Evolutionary conservation across 2,329 filamentous ascomycete species (phyloP).

Genomic region (Fusarium circinatum): DNA sequence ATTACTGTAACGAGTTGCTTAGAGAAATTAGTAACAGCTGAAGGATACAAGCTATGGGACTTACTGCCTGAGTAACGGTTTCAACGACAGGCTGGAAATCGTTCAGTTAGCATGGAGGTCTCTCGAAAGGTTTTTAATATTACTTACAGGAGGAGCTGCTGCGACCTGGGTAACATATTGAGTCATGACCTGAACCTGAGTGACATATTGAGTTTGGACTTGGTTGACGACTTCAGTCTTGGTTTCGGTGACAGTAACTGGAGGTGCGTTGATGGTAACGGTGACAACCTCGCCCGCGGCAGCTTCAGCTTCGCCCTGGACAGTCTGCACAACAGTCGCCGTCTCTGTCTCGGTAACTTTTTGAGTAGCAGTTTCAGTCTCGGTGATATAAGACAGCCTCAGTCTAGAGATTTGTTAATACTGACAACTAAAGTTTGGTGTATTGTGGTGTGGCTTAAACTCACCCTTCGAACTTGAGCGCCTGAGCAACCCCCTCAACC

Average conservation of each 20-base stretch:
- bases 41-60: not conserved
- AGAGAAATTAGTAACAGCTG: not conserved
- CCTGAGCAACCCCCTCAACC: slow-evolving; percentile 7
- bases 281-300: slow-evolving; percentile 31
- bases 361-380: slow-evolving; percentile 39
- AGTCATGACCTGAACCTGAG: slow-evolving; percentile 17
- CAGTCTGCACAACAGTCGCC: slow-evolving; percentile 24
- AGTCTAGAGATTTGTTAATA: slow-evolving; percentile 28
- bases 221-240: slow-evolving; percentile 20
- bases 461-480: slow-evolving; percentile 42
- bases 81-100: slow-evolving; percentile 19
- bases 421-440: too few species aligned
- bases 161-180: slow-evolving; percentile 20
- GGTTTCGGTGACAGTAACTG: slow-evolving; percentile 23
- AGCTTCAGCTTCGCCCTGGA: not conserved
- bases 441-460: not conserved
- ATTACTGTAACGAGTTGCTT: slow-evolving; percentile 29
- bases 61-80: slow-evolving; percentile 18
- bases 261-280: slow-evolving; percentile 22
- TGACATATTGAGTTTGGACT: slow-evolving; percentile 31
- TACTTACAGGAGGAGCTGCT: slow-evolving; percentile 31
- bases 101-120: slow-evolving; percentile 1
- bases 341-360: slow-evolving; percentile 33
- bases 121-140: too few species aligned
- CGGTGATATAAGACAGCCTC: slow-evolving; percentile 40